Evolutionary conservation across 108 stramenopile genomes (phyloP).

Genomic region (Epithemia pelagica): DNA sequence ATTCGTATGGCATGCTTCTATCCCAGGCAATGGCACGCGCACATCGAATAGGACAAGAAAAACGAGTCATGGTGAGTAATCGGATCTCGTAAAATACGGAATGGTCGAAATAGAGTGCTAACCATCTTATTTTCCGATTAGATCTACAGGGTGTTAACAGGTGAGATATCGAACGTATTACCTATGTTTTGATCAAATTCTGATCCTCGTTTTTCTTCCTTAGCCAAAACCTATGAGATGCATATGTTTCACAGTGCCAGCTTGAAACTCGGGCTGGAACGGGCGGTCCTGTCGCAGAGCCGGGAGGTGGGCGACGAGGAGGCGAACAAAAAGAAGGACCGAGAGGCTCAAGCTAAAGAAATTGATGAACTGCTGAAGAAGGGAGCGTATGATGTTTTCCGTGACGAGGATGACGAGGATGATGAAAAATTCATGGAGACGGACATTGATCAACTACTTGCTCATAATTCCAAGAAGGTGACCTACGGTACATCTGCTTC

Average conservation of each 20-base stretch:
- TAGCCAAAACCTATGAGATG: constrained; percentile 93
- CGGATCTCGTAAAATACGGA: constrained; percentile 18
- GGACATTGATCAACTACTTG: constrained; percentile 84
- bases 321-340: constrained; percentile 48
- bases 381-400: constrained; percentile 83
- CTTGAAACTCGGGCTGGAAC: constrained; percentile 93
- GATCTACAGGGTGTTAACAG: neutral
- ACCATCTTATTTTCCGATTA: neutral
- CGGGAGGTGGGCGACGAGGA: constrained; percentile 46
- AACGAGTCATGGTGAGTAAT: constrained; percentile 10
- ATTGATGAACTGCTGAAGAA: constrained; percentile 75
- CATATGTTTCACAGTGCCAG: constrained; percentile 97
- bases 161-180: neutral
- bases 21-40: constrained; percentile 87
- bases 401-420: constrained; percentile 78
- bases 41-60: constrained; percentile 95
- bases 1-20: neutral
- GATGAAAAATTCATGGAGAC: constrained; percentile 82
- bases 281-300: constrained; percentile 90
- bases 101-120: neutral
- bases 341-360: constrained; percentile 73
- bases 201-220: constrained; percentile 75
- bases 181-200: neutral
- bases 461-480: constrained; percentile 66
- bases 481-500: constrained; percentile 55